Evolutionary conservation across 202 grass and related monocot genomes (phyloP), one percentile per base, ranked within the genome.

Genomic region (Cymbopogon flexuosus): DNA sequence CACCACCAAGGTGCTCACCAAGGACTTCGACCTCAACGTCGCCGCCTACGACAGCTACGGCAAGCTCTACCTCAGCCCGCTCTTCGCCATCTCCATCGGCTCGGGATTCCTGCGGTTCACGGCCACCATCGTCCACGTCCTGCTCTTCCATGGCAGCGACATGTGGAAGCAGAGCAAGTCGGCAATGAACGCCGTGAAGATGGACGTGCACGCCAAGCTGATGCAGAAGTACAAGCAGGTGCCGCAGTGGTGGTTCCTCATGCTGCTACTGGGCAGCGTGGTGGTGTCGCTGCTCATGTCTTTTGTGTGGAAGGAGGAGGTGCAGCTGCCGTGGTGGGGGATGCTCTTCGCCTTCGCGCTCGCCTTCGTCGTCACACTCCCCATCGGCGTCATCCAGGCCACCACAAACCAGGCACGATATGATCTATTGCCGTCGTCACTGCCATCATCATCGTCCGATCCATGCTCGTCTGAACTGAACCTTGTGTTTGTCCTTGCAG

Each of bases 271-370:
- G 4, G 94, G 91, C 70, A 97, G 94, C 83, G 81, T 94, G 15
- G 87, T 45, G 37, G 81, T 97, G n/a, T 97, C 94, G 14, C 88
- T 97, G 40, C 21, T 94, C 72, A 90, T 97, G 94, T 89, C 85
- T 47, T 87, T 94, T 65, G 67, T 97, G 5, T 97, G 92, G 91
- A 94, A 87, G 82, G 78, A 89, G 71, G 74, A 97, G 57, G 77
- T 97, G 85, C 94, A 97, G 87, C 94, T 97, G 57, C 94, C 91
- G 2, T 97, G 94, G 94, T 97, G 94, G 94, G 94, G 94, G 8
- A 97, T 97, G 94, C 76, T 98, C 56, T 98, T 98, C 77, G 96
- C 96, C 72, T 98, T 98, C 79, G 92, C 71, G n/a, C 91, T 98
- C 83, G 96, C 96, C 59, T 91, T 88, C 59, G 34, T 93, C 35